Evolutionary conservation across 176 grass and related monocot species (phyloP), one percentile per base, ranked within the genome.

Genomic region (Triticum dicoccoides): DNA sequence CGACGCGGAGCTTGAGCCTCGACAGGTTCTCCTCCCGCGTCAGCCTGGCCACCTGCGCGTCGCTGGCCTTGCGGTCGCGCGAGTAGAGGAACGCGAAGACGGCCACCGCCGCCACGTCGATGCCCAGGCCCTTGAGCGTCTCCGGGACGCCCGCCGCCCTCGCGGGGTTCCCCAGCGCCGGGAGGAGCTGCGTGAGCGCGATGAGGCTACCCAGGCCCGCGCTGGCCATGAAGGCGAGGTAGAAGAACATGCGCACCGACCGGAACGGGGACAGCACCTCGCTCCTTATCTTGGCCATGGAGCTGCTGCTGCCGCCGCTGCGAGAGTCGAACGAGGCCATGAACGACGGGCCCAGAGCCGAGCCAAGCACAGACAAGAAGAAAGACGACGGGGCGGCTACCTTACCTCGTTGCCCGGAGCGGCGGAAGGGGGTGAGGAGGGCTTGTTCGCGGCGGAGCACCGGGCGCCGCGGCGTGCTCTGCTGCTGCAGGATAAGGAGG

Each of bases 181-280:
- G 84, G 63, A 98, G 71, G 77, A 95, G 87, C 76, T 56, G 93
- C 58, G 90, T 84, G 12, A 94, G 80, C 54, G 96, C 82, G 80
- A 98, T 98, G 80, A 98, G 77, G 18, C 81, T 90, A 12, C 96
- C 93, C 6, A 95, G 86, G 51, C 81, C 51, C 37, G 35, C 93
- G 79, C 91, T 98, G 14, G 93, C 96, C 67, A 92, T 94, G 86
- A 98, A 98, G 58, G 93, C 93, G 2, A 98, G 86, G 85, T 98
- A 98, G 89, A 98, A 98, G 88, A 98, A 98, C 96, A 98, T 98
- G 65, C 96, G 91, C 78, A 98, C 84, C 12, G 91, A 82, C 6
- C 96, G 93, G 82, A 83, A 95, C 2, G 96, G 96, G 45, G 96
- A 92, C 47, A 98, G 86, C 2, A 98, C 96, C 86, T 98, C 96